Base-by-base conservation (phyloP, 257 asterid genomes). In the Hygrophila difformis region DNA sequence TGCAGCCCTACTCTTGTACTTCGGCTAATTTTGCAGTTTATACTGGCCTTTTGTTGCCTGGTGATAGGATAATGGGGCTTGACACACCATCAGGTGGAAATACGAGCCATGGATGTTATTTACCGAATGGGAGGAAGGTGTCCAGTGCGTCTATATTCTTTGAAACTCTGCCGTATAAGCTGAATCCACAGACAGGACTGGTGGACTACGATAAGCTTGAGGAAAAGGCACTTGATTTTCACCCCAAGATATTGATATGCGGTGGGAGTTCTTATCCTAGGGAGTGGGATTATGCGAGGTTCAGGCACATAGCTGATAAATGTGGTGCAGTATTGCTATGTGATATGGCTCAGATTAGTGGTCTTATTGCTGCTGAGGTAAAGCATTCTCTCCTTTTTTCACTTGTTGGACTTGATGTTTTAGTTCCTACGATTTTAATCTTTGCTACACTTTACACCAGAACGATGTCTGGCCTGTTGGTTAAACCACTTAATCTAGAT, bases 291-390 rank as follows among this genome's bases (percentile, higher is more conserved):
- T 89, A 89, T 56, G 77, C 76, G n/a, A 76, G 87, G 76, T 79
- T 89, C 59, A 73, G 96, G 54, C 86, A 82, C 68, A 75, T 82
- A 62, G 94, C 97, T 0, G 97, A 89, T 74, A 89, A 73, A 51
- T 89, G 97, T 51, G 97, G 97, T 56, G 96, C 96, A n/a, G 78
- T 79, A 44, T 67, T 89, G 74, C 56, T 89, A 65, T 91, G 97
- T 45, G 99, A 91, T 62, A 91, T 91, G 99, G 97, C 99, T 67
- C 99, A 91, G 66, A 86, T 78, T 55, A 91, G 99, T 42, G 99
- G 99, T 28, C 95, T 86, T 60, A 66, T 91, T 72, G 99, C 96
- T 68, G 94, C 96, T 13, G 81, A 88, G 94, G 97, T 88, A 54
- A 66, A 45, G 9, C n/a, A 21, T 56, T 56, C 23, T 31, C 20